These are phyloP conservation scores for Myxozyma kluyveri DNA, from an alignment of 805 yeast species.

Conservation along the genomic window DNA sequence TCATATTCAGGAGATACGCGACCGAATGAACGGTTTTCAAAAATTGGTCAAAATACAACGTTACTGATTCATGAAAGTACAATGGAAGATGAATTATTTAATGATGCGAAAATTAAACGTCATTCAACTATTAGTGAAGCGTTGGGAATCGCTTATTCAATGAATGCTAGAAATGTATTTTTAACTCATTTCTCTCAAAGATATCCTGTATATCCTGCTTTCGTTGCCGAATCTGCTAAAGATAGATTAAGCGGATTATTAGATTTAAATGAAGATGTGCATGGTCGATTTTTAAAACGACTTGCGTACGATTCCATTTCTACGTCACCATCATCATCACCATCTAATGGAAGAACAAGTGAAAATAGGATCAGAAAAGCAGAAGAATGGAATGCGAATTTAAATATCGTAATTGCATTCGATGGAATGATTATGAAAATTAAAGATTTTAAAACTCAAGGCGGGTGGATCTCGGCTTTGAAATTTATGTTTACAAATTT, in stretches of 20 bases:
- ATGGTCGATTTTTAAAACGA: slow-evolving; percentile 5
- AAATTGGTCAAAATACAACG: slow-evolving; percentile 65
- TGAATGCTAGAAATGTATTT: slow-evolving; percentile 69
- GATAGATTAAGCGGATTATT: not conserved
- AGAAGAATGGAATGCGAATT: slow-evolving; percentile 25
- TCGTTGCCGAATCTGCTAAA: not conserved
- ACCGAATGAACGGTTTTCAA: slow-evolving; percentile 66
- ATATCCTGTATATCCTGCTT: slow-evolving; percentile 48
- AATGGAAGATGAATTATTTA: slow-evolving; percentile 69
- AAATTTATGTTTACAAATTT: slow-evolving; percentile 1
- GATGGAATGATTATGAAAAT: slow-evolving; percentile 60
- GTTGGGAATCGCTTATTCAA: slow-evolving; percentile 59
- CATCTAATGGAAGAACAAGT: not conserved
- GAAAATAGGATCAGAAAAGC: not conserved
- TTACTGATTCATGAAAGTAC: slow-evolving; percentile 91
- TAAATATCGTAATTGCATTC: slow-evolving; percentile 47
- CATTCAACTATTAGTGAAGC: slow-evolving; percentile 93
- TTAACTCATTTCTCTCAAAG: slow-evolving; percentile 93
- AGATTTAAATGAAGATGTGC: not conserved
- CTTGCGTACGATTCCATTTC: too few relatives aligned
- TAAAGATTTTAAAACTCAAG: slow-evolving; percentile 43
- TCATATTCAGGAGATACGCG: slow-evolving; percentile 96
- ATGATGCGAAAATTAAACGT: slow-evolving; percentile 75
- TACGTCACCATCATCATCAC: too few relatives aligned
- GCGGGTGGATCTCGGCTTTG: slow-evolving; percentile 20